These are phyloP conservation scores for Penicillium sp. DNA, from an alignment of 2,329 filamentous ascomycete species.

Conservation along the genomic window DNA sequence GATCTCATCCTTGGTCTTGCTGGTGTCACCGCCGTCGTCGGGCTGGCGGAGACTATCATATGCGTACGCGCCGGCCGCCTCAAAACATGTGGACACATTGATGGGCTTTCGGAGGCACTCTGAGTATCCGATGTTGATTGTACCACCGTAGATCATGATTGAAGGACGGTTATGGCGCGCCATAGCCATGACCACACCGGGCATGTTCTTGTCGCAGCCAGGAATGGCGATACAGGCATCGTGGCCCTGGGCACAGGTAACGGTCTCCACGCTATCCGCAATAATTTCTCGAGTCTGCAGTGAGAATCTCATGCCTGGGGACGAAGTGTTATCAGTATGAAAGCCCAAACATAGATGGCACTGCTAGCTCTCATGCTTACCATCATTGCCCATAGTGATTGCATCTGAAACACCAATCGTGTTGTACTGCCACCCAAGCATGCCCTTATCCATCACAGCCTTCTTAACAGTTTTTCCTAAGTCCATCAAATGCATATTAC, in stretches of 20 bases:
- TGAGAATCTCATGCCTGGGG: conserved; percentile 84
- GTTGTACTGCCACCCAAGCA: conserved; percentile 95
- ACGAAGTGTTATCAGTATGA: not conserved
- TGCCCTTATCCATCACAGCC: conserved; percentile 74
- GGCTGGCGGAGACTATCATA: conserved; percentile 74
- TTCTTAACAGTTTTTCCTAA: conserved; percentile 86
- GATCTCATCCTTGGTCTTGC: conserved; percentile 72
- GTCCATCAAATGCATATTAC: conserved; percentile 79
- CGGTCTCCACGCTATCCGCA: conserved; percentile 89
- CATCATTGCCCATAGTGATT: conserved; percentile 94
- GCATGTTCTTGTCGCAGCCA: conserved; percentile 98
- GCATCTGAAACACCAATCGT: conserved; percentile 87
- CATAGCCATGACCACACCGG: conserved; percentile 85
- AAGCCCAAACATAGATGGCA: not conserved
- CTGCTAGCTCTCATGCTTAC: conserved; percentile 46
- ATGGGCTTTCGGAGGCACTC: conserved; percentile 72
- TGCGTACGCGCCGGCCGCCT: conserved; percentile 78
- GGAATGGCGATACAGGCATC: conserved; percentile 93
- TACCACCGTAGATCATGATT: conserved; percentile 93
- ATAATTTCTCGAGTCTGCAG: conserved; percentile 90
- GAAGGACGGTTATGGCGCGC: conserved; percentile 89
- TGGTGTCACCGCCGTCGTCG: conserved; percentile 61
- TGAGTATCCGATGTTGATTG: conserved; percentile 84
- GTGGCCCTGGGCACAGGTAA: conserved; percentile 88
- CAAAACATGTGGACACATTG: conserved; percentile 87